A percentile compares a stretch with the other conserved stretches of the same genome.
Evolutionary conservation across 352 stramenopile species (phyloP).

Genomic region (Stephanocyclus meneghinianus): DNA sequence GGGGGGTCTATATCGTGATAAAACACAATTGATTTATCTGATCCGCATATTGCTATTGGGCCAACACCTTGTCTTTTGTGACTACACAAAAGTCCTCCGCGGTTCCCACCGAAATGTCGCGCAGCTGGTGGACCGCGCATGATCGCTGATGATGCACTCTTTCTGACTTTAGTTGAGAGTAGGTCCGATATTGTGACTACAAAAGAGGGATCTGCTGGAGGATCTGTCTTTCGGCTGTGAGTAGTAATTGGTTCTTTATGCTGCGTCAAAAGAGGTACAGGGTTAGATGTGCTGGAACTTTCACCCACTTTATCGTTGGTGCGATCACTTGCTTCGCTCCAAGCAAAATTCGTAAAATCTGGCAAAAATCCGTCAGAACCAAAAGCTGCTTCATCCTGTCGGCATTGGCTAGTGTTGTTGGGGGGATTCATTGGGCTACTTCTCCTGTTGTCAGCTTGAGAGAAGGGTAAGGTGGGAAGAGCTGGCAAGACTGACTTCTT

Average conservation of each 20-base stretch:
- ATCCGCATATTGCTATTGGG: constrained; percentile 78
- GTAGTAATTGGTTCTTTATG: background rate
- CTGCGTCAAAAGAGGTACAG: too few relatives aligned
- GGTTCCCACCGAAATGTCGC: constrained; percentile 82
- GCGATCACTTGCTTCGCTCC: constrained; percentile 1
- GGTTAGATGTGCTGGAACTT: too few relatives aligned
- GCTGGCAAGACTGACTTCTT: constrained; percentile 25
- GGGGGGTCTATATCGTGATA: constrained; percentile 68
- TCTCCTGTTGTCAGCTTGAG: constrained; percentile 36
- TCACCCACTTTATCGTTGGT: background rate
- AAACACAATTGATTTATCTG: constrained; percentile 82
- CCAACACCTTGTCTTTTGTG: constrained; percentile 53
- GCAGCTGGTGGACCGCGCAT: constrained; percentile 80
- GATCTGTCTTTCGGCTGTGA: background rate
- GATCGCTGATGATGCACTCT: constrained; percentile 73
- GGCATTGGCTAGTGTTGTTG: background rate
- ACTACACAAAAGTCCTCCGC: constrained; percentile 63
- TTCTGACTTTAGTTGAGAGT: constrained; percentile 70
- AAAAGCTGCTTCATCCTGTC: background rate
- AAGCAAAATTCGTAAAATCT: constrained; percentile 46
- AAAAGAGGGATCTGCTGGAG: constrained; percentile 39
- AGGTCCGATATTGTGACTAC: constrained; percentile 65
- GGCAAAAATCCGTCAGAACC: constrained; percentile 15
- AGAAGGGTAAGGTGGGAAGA: constrained; percentile 22
- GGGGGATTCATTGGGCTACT: background rate